Evolutionary conservation across 2,329 filamentous ascomycete genomes (phyloP).

Genomic region (Sphaerulina vaccinii): DNA sequence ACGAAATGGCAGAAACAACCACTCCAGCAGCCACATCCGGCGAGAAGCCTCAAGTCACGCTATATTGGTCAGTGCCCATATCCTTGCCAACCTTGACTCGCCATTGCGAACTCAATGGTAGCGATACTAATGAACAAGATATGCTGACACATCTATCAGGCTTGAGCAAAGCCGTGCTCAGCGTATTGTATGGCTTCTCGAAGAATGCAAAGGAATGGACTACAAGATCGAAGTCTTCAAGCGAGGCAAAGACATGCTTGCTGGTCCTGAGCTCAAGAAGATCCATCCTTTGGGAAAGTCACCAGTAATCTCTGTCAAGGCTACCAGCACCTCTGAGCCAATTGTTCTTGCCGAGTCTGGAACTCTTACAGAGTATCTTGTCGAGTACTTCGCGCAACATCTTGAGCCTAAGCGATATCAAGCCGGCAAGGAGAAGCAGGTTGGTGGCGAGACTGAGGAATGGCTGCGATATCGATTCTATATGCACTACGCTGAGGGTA

Average conservation of each 20-base stretch:
- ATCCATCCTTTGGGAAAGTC: slow-evolving; percentile 86
- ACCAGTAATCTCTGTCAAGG: slow-evolving; percentile 68
- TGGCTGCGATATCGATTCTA: slow-evolving; percentile 65
- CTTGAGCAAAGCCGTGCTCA: slow-evolving; percentile 80
- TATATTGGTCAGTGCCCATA: slow-evolving; percentile 56
- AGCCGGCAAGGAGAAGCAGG: slow-evolving; percentile 53
- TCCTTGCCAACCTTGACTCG: too few species aligned
- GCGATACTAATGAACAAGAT: background rate
- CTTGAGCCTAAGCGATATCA: slow-evolving; percentile 55
- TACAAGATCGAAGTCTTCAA: slow-evolving; percentile 82
- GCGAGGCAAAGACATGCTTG: slow-evolving; percentile 63
- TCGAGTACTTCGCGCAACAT: slow-evolving; percentile 61
- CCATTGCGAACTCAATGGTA: background rate
- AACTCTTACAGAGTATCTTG: slow-evolving; percentile 77
- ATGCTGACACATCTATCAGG: slow-evolving; percentile 51
- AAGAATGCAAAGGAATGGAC: slow-evolving; percentile 69
- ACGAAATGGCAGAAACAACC: slow-evolving; percentile 23
- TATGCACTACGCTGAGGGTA: slow-evolving; percentile 84
- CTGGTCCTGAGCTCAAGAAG: slow-evolving; percentile 71
- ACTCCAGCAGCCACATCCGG: slow-evolving; percentile 20
- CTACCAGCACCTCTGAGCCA: slow-evolving; percentile 44
- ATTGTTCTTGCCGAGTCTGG: slow-evolving; percentile 77
- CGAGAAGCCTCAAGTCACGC: slow-evolving; percentile 55
- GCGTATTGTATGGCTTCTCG: slow-evolving; percentile 80
- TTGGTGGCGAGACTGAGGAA: slow-evolving; percentile 59